Conservation (phyloP, 2,329 filamentous ascomycete genomes). For the Sporothrix variecibatus region DNA sequence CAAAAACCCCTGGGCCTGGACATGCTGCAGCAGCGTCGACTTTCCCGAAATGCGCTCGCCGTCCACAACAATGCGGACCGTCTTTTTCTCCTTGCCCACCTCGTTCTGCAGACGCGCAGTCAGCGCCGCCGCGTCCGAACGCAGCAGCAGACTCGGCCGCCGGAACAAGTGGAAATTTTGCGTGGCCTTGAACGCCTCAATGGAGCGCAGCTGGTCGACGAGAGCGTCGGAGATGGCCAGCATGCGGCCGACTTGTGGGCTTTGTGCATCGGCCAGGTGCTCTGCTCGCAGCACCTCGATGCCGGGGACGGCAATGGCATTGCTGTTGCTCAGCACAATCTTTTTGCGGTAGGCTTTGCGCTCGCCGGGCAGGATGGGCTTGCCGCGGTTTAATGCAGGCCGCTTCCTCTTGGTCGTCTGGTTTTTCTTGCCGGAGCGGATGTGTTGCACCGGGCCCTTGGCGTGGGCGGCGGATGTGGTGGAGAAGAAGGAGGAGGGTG, state of each 20-base stretch:
- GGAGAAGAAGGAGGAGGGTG: constrained; percentile 39
- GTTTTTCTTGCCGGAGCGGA: constrained; percentile 46
- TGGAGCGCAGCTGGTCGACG: constrained; percentile 77
- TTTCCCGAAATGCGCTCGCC: constrained; percentile 80
- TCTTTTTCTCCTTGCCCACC: constrained; percentile 56
- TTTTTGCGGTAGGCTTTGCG: constrained; percentile 84
- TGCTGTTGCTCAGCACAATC: constrained; percentile 90
- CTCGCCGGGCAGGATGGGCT: constrained; percentile 72
- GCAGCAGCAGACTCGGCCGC: constrained; percentile 74
- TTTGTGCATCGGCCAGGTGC: constrained; percentile 36
- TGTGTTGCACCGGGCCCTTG: constrained; percentile 30
- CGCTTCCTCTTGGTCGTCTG: constrained; percentile 36
- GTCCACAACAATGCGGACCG: constrained; percentile 66
- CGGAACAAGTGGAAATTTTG: constrained; percentile 89
- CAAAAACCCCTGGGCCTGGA: constrained; percentile 75
- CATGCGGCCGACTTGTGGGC: constrained; percentile 57
- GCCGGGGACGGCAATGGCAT: constrained; percentile 75
- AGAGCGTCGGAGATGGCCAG: constrained; percentile 67
- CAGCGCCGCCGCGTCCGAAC: constrained; percentile 75
- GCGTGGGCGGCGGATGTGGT: constrained; percentile 32
- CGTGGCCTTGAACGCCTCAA: constrained; percentile 86
- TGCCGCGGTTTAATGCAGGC: constrained; percentile 44
- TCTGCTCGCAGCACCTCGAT: constrained; percentile 62
- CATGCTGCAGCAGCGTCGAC: constrained; percentile 82
- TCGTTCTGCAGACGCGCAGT: constrained; percentile 59